Base-by-base conservation (phyloP, 345 rosid genomes). In the Anastatica hierochuntica region DNA sequence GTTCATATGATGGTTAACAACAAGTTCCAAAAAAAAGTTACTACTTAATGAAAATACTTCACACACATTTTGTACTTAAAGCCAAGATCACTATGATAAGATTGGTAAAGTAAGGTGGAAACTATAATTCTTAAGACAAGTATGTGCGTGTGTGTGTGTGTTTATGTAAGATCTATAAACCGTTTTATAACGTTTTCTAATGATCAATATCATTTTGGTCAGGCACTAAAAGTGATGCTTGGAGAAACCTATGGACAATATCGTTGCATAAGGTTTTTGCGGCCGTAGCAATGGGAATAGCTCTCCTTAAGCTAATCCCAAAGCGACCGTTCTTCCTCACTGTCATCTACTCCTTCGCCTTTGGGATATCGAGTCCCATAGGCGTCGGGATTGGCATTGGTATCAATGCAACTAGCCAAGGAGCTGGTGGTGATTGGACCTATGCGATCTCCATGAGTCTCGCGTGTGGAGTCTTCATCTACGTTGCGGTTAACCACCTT, bases 201-300 rank as follows among this genome's bases (percentile, higher is more conserved):
- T n/a, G n/a, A n/a, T n/a, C n/a, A 30, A 46, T 14, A 37, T 29
- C 3, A 6, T 21, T 27, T 14, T 38, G 60, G 21, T 2, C 64
- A 82, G 97, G 9, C 12, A 72, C 68, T 1, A 71, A 75, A 53
- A 65, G 56, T 19, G 88, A 85, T 7, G 78, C 97, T 50, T 89
- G 97, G 95, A 78, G 74, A 60, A 85, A 83, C 43, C 78, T 89
- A 1, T 89, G 97, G 97, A 89, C 95, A 27, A 89, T 79, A 16
- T 83, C 88, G 0, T 41, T 83, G 26, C 97, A 89, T 73, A 89
- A 85, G 56, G 79, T 89, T 0, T 85, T 85, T 34, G 90, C 97
- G 10, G 97, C 97, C 38, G 69, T 81, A 14, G 83, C 88, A 5
- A 85, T 89, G 94, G 95, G 94, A 59, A 85, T 89, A 36, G 94